A percentile compares a stretch with the other conserved stretches of the same genome.
Conservation (phyloP, 129 eudicot species). For the Centaurea solstitialis region DNA sequence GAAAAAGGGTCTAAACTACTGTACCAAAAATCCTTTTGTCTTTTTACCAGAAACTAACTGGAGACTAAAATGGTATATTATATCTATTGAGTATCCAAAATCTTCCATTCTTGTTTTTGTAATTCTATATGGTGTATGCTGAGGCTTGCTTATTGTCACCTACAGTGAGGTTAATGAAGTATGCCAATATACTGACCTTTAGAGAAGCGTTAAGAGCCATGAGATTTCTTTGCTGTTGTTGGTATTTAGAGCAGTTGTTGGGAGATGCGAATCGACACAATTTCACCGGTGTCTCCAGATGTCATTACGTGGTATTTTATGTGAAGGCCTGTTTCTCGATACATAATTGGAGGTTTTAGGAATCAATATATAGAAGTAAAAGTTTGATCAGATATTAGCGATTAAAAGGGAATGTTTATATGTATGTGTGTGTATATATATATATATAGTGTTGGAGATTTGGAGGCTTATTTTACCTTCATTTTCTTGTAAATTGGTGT, state of each 20-base stretch:
- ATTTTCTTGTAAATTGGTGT: constrained; percentile 86
- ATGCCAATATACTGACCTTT: constrained; percentile 12
- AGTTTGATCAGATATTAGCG: neutral
- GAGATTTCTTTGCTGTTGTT: neutral
- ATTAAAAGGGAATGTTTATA: neutral
- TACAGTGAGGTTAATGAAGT: constrained; percentile 11
- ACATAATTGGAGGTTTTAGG: neutral
- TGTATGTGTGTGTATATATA: neutral
- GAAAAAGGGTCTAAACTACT: neutral
- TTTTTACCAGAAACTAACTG: constrained; percentile 6
- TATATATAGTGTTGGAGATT: neutral
- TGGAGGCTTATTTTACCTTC: constrained; percentile 55
- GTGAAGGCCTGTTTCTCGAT: constrained; percentile 60
- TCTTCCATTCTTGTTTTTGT: neutral
- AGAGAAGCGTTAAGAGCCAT: neutral
- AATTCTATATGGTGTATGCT: neutral
- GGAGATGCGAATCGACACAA: constrained; percentile 78
- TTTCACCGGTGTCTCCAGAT: constrained; percentile 70
- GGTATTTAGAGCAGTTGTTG: constrained; percentile 75
- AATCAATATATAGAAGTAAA: neutral
- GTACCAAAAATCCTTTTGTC: neutral
- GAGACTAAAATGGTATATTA: neutral
- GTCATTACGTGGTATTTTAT: constrained; percentile 79
- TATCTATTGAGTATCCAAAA: neutral
- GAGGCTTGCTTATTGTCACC: constrained; percentile 20